Evolutionary conservation across 768 basidiomycete species (phyloP).

Genomic region (Hygrophorus pudorinus): DNA sequence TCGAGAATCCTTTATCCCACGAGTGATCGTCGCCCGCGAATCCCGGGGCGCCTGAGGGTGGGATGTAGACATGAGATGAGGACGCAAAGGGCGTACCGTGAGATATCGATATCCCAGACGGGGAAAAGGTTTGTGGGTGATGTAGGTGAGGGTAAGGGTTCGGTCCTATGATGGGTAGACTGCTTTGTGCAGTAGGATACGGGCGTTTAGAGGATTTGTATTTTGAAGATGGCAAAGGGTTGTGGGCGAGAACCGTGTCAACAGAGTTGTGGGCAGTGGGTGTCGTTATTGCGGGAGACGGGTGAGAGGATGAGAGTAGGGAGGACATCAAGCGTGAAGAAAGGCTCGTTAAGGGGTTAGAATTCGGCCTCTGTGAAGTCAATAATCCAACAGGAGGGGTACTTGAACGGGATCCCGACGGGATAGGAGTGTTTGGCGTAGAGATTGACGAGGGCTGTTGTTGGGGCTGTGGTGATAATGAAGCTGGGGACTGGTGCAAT

Average conservation of each 20-base stretch:
- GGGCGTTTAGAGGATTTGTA: conserved; percentile 11
- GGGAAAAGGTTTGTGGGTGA: neutral
- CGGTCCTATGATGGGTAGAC: conserved; percentile 9
- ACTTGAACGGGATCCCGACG: neutral
- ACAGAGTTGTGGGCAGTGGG: conserved; percentile 3
- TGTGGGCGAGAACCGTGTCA: conserved; percentile 12
- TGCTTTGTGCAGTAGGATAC: conserved; percentile 9
- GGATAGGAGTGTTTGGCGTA: neutral
- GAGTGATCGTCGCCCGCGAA: conserved; percentile 52
- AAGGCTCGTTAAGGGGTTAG: conserved; percentile 10
- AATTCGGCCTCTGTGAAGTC: neutral
- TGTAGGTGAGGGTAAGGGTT: neutral
- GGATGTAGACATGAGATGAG: conserved; percentile 23
- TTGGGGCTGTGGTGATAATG: neutral
- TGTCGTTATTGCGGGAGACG: conserved; percentile 3
- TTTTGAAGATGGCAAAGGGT: conserved; percentile 8
- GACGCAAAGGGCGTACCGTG: conserved; percentile 50
- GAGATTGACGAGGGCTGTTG: neutral
- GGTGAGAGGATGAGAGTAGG: conserved; percentile 19
- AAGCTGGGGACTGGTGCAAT: neutral
- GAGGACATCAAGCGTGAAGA: conserved; percentile 44
- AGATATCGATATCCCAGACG: conserved; percentile 13
- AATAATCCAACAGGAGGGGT: neutral
- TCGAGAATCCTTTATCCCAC: conserved; percentile 63
- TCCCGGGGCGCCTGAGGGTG: conserved; percentile 65